Evolutionary conservation across 495 filamentous ascomycete genomes (phyloP), one percentile per base, ranked within the genome.

Genomic region (Chlorociboria aeruginascens): DNA sequence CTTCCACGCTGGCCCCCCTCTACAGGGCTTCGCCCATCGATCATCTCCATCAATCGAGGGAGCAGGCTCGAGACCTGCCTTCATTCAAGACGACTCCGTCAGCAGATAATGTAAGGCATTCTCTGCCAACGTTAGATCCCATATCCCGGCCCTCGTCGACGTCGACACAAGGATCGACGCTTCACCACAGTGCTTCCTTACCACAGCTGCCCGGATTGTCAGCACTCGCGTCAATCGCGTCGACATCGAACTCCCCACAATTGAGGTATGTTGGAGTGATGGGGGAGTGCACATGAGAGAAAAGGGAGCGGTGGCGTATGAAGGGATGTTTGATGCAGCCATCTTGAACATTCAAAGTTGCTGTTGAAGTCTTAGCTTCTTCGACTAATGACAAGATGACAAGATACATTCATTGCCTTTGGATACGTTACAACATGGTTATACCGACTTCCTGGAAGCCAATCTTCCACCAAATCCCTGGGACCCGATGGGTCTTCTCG

Each of bases 151-250:
- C 68, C n/a, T 67, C 63, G 50, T 70, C 71, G 40, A 67, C 67
- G 13, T 72, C 72, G 7, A 68, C 46, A 32, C 53, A 56, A 42
- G 45, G 34, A 16, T 60, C 57, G 8, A 54, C 59, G 11, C 55
- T 59, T 16, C 63, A 61, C 52, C 67, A 66, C 45, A 63, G 56
- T 53, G 61, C 60, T 50, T 60, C 64, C 34, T 44, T 65, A 7
- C 59, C 72, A 28, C 71, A 76, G 16, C 70, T 82, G n/a, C 76
- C 79, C 10, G 70, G 69, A 8, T 65, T 83, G 6, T 71, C 82
- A 13, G 70, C 78, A 28, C 68, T 88, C 53, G 79, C 82, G 43
- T 75, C 76, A 38, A 69, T 78, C 52, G 77, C 73, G 40, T 74
- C 77, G 25, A 67, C 73, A 44, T 71, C 74, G 32, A 64, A 54